phyloP scores from a whole-genome alignment of 768 basidiomycete genomes.

The Leccinum subgranulosum region DNA sequence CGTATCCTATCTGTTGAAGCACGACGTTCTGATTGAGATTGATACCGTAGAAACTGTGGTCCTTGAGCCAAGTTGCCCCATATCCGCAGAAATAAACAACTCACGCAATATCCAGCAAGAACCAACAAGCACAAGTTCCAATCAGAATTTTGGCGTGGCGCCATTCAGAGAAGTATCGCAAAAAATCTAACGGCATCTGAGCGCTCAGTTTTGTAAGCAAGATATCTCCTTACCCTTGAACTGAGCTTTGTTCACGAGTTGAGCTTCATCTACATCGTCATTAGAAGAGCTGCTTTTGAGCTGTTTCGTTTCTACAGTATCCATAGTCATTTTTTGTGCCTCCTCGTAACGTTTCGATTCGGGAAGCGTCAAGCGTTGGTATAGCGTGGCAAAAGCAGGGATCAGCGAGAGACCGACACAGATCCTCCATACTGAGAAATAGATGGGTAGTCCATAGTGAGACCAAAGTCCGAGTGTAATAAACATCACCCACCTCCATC shows the following conservation, averaged over 20 bases:
- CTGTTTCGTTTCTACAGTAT: constrained; percentile 32
- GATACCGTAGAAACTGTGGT: constrained; percentile 70
- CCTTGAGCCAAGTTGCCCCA: not conserved
- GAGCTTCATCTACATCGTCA: constrained; percentile 9
- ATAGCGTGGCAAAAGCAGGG: constrained; percentile 71
- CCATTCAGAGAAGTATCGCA: constrained; percentile 71
- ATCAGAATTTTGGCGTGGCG: constrained; percentile 63
- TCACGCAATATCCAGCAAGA: constrained; percentile 71
- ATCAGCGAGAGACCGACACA: constrained; percentile 70
- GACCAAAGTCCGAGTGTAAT: not conserved
- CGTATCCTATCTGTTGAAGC: constrained; percentile 70
- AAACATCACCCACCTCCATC: constrained; percentile 53
- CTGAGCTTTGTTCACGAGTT: constrained; percentile 46
- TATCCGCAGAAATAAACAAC: not conserved
- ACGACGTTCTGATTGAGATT: constrained; percentile 75
- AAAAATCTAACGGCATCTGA: constrained; percentile 45
- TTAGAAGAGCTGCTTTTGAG: constrained; percentile 17
- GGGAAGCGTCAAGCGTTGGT: constrained; percentile 70
- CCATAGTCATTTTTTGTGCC: constrained; percentile 32
- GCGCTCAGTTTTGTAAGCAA: not conserved
- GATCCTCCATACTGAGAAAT: constrained; percentile 63
- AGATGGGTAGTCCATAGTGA: not conserved
- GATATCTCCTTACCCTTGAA: constrained; percentile 38
- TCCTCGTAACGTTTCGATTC: constrained; percentile 59
- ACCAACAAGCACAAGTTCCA: constrained; percentile 70